Base-by-base conservation (phyloP, 306 rosid species). In the Vigna mungo region DNA sequence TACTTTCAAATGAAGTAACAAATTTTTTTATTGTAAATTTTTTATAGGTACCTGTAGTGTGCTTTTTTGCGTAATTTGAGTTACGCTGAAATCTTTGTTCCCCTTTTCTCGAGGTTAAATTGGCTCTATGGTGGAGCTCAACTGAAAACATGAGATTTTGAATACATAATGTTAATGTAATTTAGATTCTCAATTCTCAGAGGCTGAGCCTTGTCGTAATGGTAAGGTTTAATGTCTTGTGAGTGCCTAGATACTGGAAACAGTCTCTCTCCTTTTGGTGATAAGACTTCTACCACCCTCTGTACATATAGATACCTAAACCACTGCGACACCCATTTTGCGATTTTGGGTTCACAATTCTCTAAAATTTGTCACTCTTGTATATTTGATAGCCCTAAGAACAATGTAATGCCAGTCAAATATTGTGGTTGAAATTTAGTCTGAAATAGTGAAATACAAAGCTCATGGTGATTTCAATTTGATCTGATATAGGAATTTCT, bases 401-500 rank as follows among this genome's bases (percentile, higher is more conserved):
- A 7, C 61, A 49, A 13, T 51, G 41, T 36, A 63, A 51, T 64
- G 7, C 30, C 18, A 20, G 11, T 39, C 39, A 6, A 17, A 47
- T 62, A 61, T 10, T 74, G 63, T 16, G 43, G 36, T 27, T 59
- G 20, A 36, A 64, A 30, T 64, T 25, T 61, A 25, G 27, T 47
- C 51, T 13, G 55, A 62, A 47, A 2, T 47, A 48, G 63, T 7
- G 43, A 62, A 47, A 1, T 47, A 30, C 34, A 17, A 58, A 60
- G 5, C 34, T 60, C 36, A 30, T 61, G 62, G 9, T 75, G 37
- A 61, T 62, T 34, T 36, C 41, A 63, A 27, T 51, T 32, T 49
- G 64, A 63, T 63, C 39, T 51, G 51, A 72, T 20, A 53, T 53
- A 17, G 39, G 68, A 18, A 52, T 55, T 37, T 62, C 25, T 27